Base-by-base conservation (phyloP, 805 yeast genomes). In the Ogataea salicorniae region DNA sequence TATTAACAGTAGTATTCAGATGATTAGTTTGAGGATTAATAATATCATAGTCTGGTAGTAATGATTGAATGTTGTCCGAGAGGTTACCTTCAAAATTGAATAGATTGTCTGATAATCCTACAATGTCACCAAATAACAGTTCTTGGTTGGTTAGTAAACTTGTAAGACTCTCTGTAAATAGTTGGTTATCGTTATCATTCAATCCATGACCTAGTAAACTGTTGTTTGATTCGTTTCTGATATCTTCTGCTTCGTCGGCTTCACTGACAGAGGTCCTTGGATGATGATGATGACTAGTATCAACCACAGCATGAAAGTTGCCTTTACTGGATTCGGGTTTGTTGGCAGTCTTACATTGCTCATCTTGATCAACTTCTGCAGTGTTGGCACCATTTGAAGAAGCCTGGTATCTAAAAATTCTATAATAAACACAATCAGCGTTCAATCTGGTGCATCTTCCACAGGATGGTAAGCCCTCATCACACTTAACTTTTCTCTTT, bases 401-500 rank as follows among this genome's bases (percentile, higher is more conserved):
- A 20, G 56, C 51, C 35, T 64, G 64, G 37, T 57, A 56, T 45
- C 61, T 64, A 53, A 53, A 58, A 17, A 52, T 49, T 36, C 66
- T 58, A 41, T 62, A 58, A 46, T 71, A 71, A 1, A 60, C 56
- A 49, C 75, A 71, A 6, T 61, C 57, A 42, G 62, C 61, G 14
- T 62, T 60, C 16, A 69, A 47, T 23, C 65, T 62, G 0, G 58
- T 49, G 45, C 75, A 71, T 39, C 71, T 66, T 55, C 70, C 63
- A 44, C 75, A 70, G 18, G 59, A 53, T 0, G 70, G 70, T 7
- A 55, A 46, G 0, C 50, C 48, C 38, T 67, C 70, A 39, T 65
- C 69, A 49, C 70, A 66, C 56, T 67, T 71, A 46, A 71, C 60
- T 49, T 70, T 71, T 16, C 73, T 57, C 40, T 68, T 53, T 52